Conservation (phyloP, 176 grass and related monocot species). For the Pharus latifolius region DNA sequence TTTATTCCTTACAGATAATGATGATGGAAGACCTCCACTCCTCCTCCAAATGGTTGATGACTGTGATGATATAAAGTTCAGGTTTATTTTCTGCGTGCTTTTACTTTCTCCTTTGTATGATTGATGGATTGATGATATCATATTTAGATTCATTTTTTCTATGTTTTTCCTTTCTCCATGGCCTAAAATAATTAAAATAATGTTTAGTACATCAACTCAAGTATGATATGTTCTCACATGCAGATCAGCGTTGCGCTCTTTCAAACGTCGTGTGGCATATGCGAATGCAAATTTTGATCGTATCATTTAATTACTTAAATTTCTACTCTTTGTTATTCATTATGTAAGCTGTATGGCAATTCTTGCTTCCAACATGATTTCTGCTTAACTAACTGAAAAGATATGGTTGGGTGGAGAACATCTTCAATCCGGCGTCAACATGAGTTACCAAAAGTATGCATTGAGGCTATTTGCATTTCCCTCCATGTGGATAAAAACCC, state of each 20-base stretch:
- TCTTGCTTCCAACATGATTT: slow-evolving; percentile 22
- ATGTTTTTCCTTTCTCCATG: neutral
- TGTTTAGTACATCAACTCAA: neutral
- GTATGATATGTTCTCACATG: slow-evolving; percentile 25
- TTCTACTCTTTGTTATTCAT: neutral
- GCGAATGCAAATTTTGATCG: slow-evolving; percentile 98
- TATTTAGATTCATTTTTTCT: slow-evolving; percentile 19
- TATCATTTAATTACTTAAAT: slow-evolving; percentile 54
- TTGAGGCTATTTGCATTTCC: slow-evolving; percentile 9
- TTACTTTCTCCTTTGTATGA: slow-evolving; percentile 22
- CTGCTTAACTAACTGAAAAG: slow-evolving; percentile 65
- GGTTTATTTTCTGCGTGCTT: slow-evolving; percentile 35
- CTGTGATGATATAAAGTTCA: slow-evolving; percentile 80
- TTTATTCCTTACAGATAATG: slow-evolving; percentile 92
- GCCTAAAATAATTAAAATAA: neutral
- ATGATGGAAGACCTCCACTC: slow-evolving; percentile 61
- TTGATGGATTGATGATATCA: slow-evolving; percentile 41
- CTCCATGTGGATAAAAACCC: slow-evolving; percentile 6
- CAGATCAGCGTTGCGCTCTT: slow-evolving; percentile 82
- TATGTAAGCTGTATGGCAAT: neutral
- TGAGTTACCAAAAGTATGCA: slow-evolving; percentile 83
- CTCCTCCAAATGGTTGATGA: slow-evolving; percentile 91
- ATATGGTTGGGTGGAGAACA: slow-evolving; percentile 99
- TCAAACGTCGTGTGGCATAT: slow-evolving; percentile 90
- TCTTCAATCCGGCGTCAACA: slow-evolving; percentile 93